Evolutionary conservation across 768 basidiomycete genomes (phyloP).

Genomic region (Boletus bicolor): DNA sequence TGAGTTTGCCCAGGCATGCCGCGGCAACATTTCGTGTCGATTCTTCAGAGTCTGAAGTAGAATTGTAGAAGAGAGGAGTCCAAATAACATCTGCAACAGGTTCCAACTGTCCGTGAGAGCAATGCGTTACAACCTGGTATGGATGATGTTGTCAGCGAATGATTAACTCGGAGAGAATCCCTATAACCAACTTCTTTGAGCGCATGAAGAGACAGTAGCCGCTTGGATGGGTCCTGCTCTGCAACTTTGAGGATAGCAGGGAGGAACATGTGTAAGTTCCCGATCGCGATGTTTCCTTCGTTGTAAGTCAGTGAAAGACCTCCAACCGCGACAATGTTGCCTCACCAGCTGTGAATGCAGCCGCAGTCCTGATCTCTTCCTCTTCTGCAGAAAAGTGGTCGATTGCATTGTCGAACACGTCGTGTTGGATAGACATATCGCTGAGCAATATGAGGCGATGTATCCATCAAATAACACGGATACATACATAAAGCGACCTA

Average conservation of each 20-base stretch:
- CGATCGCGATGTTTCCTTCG: slow-evolving; percentile 93
- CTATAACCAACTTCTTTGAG: slow-evolving; percentile 72
- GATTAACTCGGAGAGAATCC: not conserved
- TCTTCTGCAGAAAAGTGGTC: slow-evolving; percentile 72
- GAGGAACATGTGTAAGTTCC: slow-evolving; percentile 83
- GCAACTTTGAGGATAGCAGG: slow-evolving; percentile 79
- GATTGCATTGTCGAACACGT: slow-evolving; percentile 74
- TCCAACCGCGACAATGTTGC: not conserved
- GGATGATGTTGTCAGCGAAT: not conserved
- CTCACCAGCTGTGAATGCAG: slow-evolving; percentile 89
- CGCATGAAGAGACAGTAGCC: slow-evolving; percentile 85
- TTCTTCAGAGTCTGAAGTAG: slow-evolving; percentile 79
- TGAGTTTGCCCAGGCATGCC: slow-evolving; percentile 93
- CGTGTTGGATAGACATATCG: slow-evolving; percentile 79
- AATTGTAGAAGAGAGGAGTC: slow-evolving; percentile 89
- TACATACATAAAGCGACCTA: slow-evolving; percentile 82
- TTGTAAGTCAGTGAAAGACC: not conserved
- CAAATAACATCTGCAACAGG: slow-evolving; percentile 86
- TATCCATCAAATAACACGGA: not conserved
- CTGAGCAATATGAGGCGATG: slow-evolving; percentile 39
- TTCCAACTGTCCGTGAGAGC: slow-evolving; percentile 79
- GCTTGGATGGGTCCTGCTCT: slow-evolving; percentile 70
- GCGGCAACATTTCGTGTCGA: slow-evolving; percentile 92
- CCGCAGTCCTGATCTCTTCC: slow-evolving; percentile 86
- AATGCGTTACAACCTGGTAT: slow-evolving; percentile 83